A percentile compares a stretch with the other conserved stretches of the same genome.
Conservation (phyloP, 306 rosid species). For the Prunus armeniaca region DNA sequence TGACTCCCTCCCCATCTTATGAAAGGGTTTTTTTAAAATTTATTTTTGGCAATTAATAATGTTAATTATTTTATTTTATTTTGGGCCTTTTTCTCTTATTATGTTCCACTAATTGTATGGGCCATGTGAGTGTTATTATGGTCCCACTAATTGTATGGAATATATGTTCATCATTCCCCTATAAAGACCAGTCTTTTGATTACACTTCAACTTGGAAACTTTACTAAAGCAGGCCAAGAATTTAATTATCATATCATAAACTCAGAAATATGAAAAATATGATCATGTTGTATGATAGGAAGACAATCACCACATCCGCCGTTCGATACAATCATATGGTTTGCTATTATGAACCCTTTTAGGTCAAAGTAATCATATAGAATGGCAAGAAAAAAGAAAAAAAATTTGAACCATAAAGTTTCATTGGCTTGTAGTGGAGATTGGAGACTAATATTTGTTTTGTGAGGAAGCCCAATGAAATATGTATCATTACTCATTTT, state of each 20-base stretch:
- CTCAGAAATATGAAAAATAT: conserved; percentile 40
- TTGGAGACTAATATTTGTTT: neutral
- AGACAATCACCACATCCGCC: conserved; percentile 69
- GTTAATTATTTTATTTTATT: neutral
- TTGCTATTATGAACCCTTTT: conserved; percentile 43
- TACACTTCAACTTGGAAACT: conserved; percentile 35
- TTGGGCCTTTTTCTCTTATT: neutral
- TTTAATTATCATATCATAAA: conserved; percentile 31
- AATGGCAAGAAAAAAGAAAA: conserved; percentile 17
- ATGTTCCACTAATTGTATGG: conserved; percentile 35
- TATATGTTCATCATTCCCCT: conserved; percentile 44
- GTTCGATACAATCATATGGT: conserved; percentile 59
- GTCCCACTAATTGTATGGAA: conserved; percentile 26
- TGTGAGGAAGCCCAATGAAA: conserved; percentile 14
- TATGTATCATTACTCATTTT: conserved; percentile 16
- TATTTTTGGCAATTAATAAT: neutral
- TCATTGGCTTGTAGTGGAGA: conserved; percentile 42
- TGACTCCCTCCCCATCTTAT: neutral
- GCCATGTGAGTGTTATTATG: conserved; percentile 24
- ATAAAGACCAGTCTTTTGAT: conserved; percentile 43
- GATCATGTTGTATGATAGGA: conserved; percentile 50
- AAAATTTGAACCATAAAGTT: conserved; percentile 28
- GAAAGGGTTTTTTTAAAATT: neutral
- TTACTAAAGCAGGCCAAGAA: conserved; percentile 32
- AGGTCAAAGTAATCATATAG: conserved; percentile 58